Evolutionary conservation across 2,329 filamentous ascomycete genomes (phyloP), one percentile per base, ranked within the genome.

Genomic region (Cercospora zeae-maydis): DNA sequence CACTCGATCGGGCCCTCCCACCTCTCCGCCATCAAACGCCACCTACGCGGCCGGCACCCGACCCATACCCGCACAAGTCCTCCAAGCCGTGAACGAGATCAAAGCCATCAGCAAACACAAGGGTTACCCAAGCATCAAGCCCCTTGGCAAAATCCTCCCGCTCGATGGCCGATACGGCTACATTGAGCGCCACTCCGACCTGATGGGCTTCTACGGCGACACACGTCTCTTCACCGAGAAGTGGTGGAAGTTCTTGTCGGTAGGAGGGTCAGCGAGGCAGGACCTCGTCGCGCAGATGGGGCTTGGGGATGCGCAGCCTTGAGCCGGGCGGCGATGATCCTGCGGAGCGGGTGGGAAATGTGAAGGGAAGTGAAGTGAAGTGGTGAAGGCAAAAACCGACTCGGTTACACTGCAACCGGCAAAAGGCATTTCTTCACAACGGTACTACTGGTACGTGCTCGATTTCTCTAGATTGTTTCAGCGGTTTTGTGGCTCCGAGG

Each of bases 131-230:
- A 34, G 49, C 30, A 53, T 53, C 49, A 53, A 53, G 31, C 49
- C 49, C 6, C 49, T 53, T 14, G 49, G 27, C 49, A 53, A 34
- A 16, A n/a, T 53, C 14, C 9, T 14, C 19, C 16, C 19, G 49
- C 31, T 53, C n/a, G 49, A 53, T 24, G 49, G 49, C 27, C 27
- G 49, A 7, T 53, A 58, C 27, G 58, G 49, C 14, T 47, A 54
- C 33, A 39, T 60, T 24, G 58, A 60, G 21, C 31, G 49, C 10
- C 14, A 21, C 13, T 60, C 49, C n/a, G 58, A 36, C 8, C 21
- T 60, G 52, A 49, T 54, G 57, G 37, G 21, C 24, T 63, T 53
- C 39, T 65, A 57, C 33, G 63, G 63, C 8, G 63, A 65, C 27
- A 63, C 61, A 36, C 52, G 63, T 21, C 21, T 65, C 30, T 65